Evolutionary conservation across 192 early-diverging fungal genomes (phyloP).

Genomic region (Spinellus fusiger): DNA sequence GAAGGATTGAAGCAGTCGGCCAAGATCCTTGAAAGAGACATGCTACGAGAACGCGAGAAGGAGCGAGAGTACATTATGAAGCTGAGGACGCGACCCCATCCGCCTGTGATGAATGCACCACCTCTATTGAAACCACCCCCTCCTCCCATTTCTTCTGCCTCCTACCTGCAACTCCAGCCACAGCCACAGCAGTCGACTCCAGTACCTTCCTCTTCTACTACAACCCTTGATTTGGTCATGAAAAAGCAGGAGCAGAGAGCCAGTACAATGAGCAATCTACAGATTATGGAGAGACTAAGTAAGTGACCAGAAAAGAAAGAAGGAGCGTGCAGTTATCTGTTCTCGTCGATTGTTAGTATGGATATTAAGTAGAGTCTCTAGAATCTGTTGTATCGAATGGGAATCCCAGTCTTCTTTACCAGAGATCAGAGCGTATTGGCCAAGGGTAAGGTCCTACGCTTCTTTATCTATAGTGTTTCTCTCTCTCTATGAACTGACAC

Average conservation of each 20-base stretch:
- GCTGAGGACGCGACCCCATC: neutral
- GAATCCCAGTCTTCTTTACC: constrained; percentile 87
- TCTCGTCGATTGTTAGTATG: neutral
- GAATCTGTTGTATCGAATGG: constrained; percentile 83
- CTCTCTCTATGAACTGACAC: neutral
- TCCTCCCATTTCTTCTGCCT: no score
- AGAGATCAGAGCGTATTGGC: constrained; percentile 93
- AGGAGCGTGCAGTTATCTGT: neutral
- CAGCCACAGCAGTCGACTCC: constrained; percentile 34
- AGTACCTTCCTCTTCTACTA: constrained; percentile 7
- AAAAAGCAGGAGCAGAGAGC: constrained; percentile 69
- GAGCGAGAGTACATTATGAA: constrained; percentile 2
- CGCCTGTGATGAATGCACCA: neutral
- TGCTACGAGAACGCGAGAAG: neutral
- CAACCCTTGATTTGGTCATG: constrained; percentile 38
- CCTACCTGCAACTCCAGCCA: constrained; percentile 24
- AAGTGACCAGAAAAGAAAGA: constrained; percentile 19
- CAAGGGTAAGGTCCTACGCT: constrained; percentile 79
- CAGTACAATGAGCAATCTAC: constrained; percentile 84
- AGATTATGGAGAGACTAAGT: constrained; percentile 92
- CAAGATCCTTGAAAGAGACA: no score
- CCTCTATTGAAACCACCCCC: constrained; percentile 11
- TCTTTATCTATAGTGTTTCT: neutral
- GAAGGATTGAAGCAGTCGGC: neutral
- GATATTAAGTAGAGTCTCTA: constrained; percentile 19